Evolutionary conservation across 2,329 filamentous ascomycete genomes (phyloP), one percentile per base, ranked within the genome.

Genomic region (Emydomyces testavorans): DNA sequence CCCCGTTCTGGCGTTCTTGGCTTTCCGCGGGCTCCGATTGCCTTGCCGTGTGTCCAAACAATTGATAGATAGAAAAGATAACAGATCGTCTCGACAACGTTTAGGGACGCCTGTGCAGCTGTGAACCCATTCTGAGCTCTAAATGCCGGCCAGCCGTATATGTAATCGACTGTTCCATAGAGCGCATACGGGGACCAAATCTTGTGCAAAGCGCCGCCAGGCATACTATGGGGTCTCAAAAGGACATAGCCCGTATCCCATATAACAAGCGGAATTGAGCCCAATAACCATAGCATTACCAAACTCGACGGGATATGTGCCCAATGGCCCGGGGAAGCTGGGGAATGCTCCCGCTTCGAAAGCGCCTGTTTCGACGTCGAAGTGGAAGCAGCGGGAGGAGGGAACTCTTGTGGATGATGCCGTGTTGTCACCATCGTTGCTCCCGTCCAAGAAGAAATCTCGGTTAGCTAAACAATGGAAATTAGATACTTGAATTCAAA

Each of bases 241-340:
- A 94, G 71, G 32, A 94, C 79, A 69, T 94, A 94, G 50, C 72
- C 70, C 24, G 77, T 77, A 68, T 94, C 88, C 88, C 88, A 94
- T 43, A 78, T 60, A 41, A 94, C 85, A 51, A 93, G 74, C 1
- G 85, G 85, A 13, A 92, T 68, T 16, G 84, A 88, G 52, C 90
- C 54, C 50, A 74, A 65, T 21, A 94, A 73, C 87, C 87, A 94
- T 53, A 79, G 55, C 36, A 86, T 73, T 18, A 77, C 71, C 10
- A 79, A 60, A 44, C 73, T 73, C 10, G 76, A 76, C 2, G 78
- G 76, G 0, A 74, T 78, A 59, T 84, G 80, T 8, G 73, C 69
- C 77, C 78, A 64, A 61, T 59, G 59, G 26, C 54, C 50, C 21
- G 53, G 53, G 37, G 51, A 42, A 46, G 53, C 53, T 52, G 23